Conservation (phyloP, 768 basidiomycete species). For the Gymnopilus junonius region DNA sequence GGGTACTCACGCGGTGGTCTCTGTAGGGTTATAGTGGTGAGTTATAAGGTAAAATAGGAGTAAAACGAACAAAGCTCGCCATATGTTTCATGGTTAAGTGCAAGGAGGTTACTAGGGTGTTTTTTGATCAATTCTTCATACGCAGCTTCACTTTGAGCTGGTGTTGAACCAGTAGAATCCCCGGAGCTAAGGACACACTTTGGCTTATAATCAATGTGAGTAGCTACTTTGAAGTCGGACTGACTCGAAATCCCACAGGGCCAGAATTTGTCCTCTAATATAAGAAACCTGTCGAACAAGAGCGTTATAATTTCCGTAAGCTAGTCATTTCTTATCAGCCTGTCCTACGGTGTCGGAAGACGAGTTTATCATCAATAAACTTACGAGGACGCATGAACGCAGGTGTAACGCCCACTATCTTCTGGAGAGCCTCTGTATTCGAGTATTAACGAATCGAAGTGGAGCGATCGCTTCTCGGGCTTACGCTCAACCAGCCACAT, state of each 20-base stretch:
- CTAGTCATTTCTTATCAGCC: slow-evolving; percentile 17
- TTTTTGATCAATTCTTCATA: slow-evolving; percentile 32
- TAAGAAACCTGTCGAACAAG: slow-evolving; percentile 44
- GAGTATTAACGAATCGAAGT: neutral
- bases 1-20: slow-evolving; percentile 39
- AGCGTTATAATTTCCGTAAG: slow-evolving; percentile 52
- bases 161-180: slow-evolving; percentile 42
- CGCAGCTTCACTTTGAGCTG: slow-evolving; percentile 31
- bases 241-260: slow-evolving; percentile 45
- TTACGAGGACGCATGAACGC: slow-evolving; percentile 54
- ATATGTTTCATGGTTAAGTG: slow-evolving; percentile 47
- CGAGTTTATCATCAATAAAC: no score
- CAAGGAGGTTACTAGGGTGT: slow-evolving; percentile 40
- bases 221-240: neutral
- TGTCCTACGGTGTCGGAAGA: no score
- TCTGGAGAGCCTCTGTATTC: slow-evolving; percentile 40
- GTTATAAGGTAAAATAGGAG: neutral
- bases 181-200: slow-evolving; percentile 32
- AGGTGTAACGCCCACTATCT: slow-evolving; percentile 45
- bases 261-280: slow-evolving; percentile 39
- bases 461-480: slow-evolving; percentile 8
- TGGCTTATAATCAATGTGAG: neutral
- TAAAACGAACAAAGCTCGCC: slow-evolving; percentile 23
- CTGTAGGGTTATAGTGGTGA: slow-evolving; percentile 18
- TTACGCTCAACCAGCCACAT: slow-evolving; percentile 50